Conservation (phyloP, 1,284 basidiomycete species). For the Ceratobasidium sp. region DNA sequence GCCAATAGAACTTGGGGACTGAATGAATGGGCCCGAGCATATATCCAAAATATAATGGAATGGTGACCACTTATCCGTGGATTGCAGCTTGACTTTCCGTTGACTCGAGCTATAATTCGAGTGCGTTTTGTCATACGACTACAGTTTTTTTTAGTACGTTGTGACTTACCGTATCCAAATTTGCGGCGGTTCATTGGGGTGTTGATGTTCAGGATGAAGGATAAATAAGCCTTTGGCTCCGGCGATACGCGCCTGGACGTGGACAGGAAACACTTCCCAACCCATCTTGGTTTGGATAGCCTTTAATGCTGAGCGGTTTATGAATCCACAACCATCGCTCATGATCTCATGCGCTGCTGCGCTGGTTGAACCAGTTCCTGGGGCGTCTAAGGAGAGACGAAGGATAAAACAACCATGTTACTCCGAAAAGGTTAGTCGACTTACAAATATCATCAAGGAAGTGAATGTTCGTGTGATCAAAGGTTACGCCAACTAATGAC, state of each 20-base stretch:
- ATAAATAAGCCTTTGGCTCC: constrained; percentile 40
- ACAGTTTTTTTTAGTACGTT: not conserved
- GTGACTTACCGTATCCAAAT: constrained; percentile 36
- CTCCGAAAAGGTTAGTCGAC: not conserved
- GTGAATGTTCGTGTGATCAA: constrained; percentile 17
- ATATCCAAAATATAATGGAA: constrained; percentile 33
- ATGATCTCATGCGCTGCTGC: constrained; percentile 20
- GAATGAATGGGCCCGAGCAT: constrained; percentile 4
- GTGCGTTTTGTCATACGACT: not conserved
- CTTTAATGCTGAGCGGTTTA: constrained; percentile 26
- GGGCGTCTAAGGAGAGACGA: not conserved
- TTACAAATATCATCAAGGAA: constrained; percentile 34
- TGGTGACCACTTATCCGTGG: constrained; percentile 17
- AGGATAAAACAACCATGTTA: not conserved
- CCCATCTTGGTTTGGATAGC: constrained; percentile 22
- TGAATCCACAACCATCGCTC: constrained; percentile 40
- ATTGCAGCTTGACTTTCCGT: constrained; percentile 36
- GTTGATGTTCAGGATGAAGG: constrained; percentile 8
- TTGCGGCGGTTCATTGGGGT: not conserved
- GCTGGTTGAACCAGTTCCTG: not conserved
- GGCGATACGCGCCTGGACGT: constrained; percentile 37
- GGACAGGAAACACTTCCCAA: constrained; percentile 13
- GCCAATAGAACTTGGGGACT: constrained; percentile 4
- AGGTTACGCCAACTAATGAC: constrained; percentile 2
- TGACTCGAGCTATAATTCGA: constrained; percentile 19